Percentiles rank a stretch among this genome's conserved stretches.
Conservation (phyloP, 352 stramenopile species). For the Pythium sp. region DNA sequence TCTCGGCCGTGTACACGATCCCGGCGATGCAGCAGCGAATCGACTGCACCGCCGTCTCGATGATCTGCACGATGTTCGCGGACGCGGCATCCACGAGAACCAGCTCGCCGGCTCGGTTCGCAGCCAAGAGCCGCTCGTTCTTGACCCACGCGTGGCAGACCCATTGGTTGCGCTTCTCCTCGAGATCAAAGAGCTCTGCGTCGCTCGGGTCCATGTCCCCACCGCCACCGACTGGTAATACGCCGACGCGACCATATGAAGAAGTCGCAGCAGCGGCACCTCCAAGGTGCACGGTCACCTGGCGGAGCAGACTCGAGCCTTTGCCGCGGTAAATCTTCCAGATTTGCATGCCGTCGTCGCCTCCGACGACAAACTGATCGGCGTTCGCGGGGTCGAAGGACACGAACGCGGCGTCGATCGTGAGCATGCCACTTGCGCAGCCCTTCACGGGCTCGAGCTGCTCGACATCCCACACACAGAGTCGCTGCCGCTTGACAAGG, state of each 20-base stretch:
- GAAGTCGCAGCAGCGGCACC: neutral
- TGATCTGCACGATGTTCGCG: conserved; percentile 26
- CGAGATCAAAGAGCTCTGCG: conserved; percentile 31
- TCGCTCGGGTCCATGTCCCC: neutral
- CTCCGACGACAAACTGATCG: conserved; percentile 63
- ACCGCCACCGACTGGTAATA: too few species aligned
- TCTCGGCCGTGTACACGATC: conserved; percentile 53
- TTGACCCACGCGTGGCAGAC: conserved; percentile 61
- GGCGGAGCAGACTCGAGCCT: conserved; percentile 29
- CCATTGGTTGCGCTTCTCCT: conserved; percentile 47
- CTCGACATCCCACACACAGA: conserved; percentile 72
- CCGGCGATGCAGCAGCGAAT: conserved; percentile 38
- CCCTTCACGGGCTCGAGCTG: conserved; percentile 45
- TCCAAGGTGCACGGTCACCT: conserved; percentile 17
- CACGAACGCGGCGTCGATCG: conserved; percentile 38
- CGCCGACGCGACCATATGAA: neutral
- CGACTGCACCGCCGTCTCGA: conserved; percentile 31
- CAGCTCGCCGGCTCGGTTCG: conserved; percentile 55
- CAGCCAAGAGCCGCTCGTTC: conserved; percentile 38
- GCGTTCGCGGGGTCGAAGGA: conserved; percentile 70
- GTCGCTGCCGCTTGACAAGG: conserved; percentile 11
- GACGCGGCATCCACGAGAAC: conserved; percentile 42
- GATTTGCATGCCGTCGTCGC: conserved; percentile 56
- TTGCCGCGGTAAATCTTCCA: conserved; percentile 60
- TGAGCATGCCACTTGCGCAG: conserved; percentile 29